phyloP scores from a whole-genome alignment of 306 rosid genomes.

The Cucurbita ficifolia region DNA sequence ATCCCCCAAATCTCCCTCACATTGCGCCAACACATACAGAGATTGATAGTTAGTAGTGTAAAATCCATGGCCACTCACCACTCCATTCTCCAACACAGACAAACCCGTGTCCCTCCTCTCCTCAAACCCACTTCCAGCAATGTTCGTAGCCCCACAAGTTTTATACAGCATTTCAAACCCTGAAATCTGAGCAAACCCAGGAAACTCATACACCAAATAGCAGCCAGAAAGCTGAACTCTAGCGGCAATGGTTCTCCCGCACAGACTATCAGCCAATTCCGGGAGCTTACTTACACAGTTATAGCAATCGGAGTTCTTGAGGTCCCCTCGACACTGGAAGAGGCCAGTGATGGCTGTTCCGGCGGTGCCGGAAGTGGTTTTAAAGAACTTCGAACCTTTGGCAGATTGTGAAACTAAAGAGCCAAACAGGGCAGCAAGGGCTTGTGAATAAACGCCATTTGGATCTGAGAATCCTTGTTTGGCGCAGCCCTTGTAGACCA shows the following conservation, averaged over 20 bases:
- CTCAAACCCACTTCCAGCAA: constrained; percentile 61
- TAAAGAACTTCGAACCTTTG: constrained; percentile 50
- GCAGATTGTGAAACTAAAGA: constrained; percentile 63
- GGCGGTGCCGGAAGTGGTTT: constrained; percentile 44
- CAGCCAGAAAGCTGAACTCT: constrained; percentile 78
- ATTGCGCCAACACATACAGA: constrained; percentile 74
- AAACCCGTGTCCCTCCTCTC: constrained; percentile 77
- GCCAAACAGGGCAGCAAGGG: constrained; percentile 61
- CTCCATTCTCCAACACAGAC: constrained; percentile 61
- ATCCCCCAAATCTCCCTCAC: constrained; percentile 87
- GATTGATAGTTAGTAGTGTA: constrained; percentile 56
- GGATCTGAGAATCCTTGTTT: constrained; percentile 75
- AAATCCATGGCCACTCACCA: constrained; percentile 64
- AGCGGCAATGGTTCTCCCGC: constrained; percentile 65
- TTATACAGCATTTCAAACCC: constrained; percentile 72
- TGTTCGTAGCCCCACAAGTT: constrained; percentile 50
- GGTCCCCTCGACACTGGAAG: constrained; percentile 87
- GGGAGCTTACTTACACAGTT: constrained; percentile 71
- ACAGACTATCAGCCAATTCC: constrained; percentile 29
- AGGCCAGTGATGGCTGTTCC: constrained; percentile 52
- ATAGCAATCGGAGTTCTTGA: constrained; percentile 54
- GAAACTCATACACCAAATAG: constrained; percentile 56
- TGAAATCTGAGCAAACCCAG: constrained; percentile 70
- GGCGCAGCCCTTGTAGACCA: constrained; percentile 92
- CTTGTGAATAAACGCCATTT: constrained; percentile 60